Evolutionary conservation across 2,329 filamentous ascomycete species (phyloP).

Genomic region (Pseudopyricularia javanii): DNA sequence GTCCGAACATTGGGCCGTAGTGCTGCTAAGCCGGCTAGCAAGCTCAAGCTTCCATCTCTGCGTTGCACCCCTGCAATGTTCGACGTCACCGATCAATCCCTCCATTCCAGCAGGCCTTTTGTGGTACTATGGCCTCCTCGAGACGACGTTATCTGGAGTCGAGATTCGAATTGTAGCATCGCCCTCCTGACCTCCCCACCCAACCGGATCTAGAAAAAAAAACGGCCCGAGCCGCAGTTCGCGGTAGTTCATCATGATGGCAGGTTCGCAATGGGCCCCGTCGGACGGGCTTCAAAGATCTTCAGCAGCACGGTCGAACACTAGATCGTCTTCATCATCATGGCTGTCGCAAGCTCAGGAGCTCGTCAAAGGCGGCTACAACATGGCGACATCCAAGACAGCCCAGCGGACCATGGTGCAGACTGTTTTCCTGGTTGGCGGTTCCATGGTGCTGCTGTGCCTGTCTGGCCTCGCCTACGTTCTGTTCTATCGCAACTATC

Average conservation of each 20-base stretch:
- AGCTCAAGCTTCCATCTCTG: background rate
- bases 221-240: background rate
- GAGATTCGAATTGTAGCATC: background rate
- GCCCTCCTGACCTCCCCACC: background rate
- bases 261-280: background rate
- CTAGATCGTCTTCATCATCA: background rate
- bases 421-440: slow-evolving; percentile 27
- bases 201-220: background rate
- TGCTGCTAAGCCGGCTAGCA: background rate
- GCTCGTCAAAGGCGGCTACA: slow-evolving; percentile 17
- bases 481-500: slow-evolving; percentile 42
- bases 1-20: background rate
- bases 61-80: background rate
- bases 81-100: background rate
- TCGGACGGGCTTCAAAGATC: background rate
- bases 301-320: background rate
- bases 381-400: slow-evolving; percentile 33
- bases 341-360: background rate
- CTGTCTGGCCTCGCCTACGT: slow-evolving; percentile 36
- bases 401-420: slow-evolving; percentile 38
- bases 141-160: background rate
- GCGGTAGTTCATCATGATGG: background rate
- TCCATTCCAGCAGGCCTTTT: background rate
- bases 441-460: slow-evolving; percentile 30
- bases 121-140: background rate